These are phyloP conservation scores for Xylaria sp. DNA, from an alignment of 2,329 filamentous ascomycete species.

Conservation along the genomic window DNA sequence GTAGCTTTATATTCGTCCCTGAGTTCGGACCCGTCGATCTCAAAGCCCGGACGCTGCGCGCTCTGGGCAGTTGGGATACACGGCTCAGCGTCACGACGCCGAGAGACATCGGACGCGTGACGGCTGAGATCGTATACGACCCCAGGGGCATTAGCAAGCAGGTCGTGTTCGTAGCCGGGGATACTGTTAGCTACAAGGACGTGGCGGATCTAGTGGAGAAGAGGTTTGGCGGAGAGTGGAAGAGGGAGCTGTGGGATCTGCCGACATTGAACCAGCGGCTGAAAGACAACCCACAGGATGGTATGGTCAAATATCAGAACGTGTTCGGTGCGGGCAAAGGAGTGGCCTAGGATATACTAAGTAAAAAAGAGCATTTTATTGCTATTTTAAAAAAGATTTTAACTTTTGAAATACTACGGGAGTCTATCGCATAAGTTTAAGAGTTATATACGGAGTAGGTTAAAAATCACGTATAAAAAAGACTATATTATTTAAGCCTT, in stretches of 20 bases:
- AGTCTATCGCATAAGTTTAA: too few relatives aligned
- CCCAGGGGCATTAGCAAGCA: slow-evolving; percentile 42
- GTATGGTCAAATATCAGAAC: slow-evolving; percentile 58
- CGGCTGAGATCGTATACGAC: slow-evolving; percentile 60
- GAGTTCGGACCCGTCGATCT: slow-evolving; percentile 68
- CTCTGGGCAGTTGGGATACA: slow-evolving; percentile 66
- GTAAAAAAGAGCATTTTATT: too few relatives aligned
- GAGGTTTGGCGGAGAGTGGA: slow-evolving; percentile 48
- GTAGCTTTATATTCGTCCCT: slow-evolving; percentile 69
- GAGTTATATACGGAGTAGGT: too few relatives aligned
- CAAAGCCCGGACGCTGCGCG: slow-evolving; percentile 50
- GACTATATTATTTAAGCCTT: too few relatives aligned
- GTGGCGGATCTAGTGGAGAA: slow-evolving; percentile 55
- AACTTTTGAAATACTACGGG: too few relatives aligned
- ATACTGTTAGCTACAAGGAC: slow-evolving; percentile 57
- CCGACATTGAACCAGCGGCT: slow-evolving; percentile 50
- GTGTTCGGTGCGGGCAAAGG: slow-evolving; percentile 59
- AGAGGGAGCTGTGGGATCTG: slow-evolving; percentile 51
- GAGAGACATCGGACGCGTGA: slow-evolving; percentile 66
- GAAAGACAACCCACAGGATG: slow-evolving; percentile 50
- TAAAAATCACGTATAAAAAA: too few relatives aligned
- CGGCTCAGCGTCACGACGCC: slow-evolving; percentile 67
- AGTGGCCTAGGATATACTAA: slow-evolving; percentile 59
- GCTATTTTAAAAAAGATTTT: too few relatives aligned
- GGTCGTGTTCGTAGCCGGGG: slow-evolving; percentile 58